A percentile compares a stretch with the other conserved stretches of the same genome.
These are phyloP conservation scores for Alternaria atra DNA, from an alignment of 2,329 filamentous ascomycete species.

Conservation along the genomic window DNA sequence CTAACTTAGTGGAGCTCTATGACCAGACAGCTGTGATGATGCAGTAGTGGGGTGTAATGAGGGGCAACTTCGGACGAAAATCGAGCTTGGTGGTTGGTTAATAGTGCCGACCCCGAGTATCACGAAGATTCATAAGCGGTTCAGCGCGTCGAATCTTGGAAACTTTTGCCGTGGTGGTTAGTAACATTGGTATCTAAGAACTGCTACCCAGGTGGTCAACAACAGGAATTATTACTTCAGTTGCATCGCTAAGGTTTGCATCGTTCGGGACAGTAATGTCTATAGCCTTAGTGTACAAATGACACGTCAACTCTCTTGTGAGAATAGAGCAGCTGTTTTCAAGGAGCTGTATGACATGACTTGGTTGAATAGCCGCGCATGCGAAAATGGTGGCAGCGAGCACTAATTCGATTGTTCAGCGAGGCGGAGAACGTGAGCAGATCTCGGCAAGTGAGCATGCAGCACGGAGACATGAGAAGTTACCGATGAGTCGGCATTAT, in stretches of 20 bases:
- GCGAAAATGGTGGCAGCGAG: background rate
- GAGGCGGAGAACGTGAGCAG: background rate
- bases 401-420: background rate
- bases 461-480: background rate
- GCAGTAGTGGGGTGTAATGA: slow-evolving; percentile 29
- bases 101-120: slow-evolving; percentile 24
- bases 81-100: slow-evolving; percentile 35
- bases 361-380: background rate
- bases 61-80: slow-evolving; percentile 34
- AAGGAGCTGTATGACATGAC: background rate
- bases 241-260: background rate
- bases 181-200: background rate
- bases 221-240: background rate
- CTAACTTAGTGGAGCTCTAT: background rate
- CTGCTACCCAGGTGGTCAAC: background rate
- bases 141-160: background rate
- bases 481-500: too few species aligned
- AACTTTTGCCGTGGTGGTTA: background rate
- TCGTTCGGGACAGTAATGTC: background rate
- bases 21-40: background rate
- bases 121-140: background rate
- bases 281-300: background rate
- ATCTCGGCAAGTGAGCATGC: background rate
- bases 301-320: background rate
- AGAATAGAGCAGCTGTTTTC: background rate